These are phyloP conservation scores for Millerozyma miso DNA, from an alignment of 805 yeast species.

Conservation along the genomic window DNA sequence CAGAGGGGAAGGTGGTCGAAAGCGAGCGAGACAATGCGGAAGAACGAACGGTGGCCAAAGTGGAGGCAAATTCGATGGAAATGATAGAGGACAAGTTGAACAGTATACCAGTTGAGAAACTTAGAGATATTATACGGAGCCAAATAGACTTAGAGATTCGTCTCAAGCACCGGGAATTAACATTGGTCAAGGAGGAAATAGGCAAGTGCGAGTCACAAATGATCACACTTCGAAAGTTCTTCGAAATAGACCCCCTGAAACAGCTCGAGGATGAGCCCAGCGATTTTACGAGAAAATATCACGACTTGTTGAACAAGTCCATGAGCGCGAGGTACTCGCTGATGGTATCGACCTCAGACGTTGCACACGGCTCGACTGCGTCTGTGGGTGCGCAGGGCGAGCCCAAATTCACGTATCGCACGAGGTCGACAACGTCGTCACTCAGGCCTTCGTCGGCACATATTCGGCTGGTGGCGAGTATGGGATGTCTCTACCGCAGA, in stretches of 20 bases:
- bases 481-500: constrained; percentile 56
- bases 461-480: constrained; percentile 13
- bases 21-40: background rate
- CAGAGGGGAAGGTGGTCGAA: background rate
- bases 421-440: constrained; percentile 49
- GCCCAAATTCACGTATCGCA: constrained; percentile 34
- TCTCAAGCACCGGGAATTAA: constrained; percentile 54
- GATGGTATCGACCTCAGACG: constrained; percentile 1
- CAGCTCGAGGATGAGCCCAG: constrained; percentile 41
- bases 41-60: background rate
- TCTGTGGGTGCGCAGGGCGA: constrained; percentile 2
- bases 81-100: constrained; percentile 8
- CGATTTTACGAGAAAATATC: constrained; percentile 42
- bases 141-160: constrained; percentile 59
- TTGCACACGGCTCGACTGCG: background rate
- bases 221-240: constrained; percentile 45
- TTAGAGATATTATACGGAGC: constrained; percentile 34
- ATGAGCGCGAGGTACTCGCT: constrained; percentile 26
- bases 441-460: constrained; percentile 48
- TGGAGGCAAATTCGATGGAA: constrained; percentile 1
- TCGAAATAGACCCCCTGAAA: constrained; percentile 36
- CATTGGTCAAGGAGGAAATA: constrained; percentile 48
- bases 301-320: constrained; percentile 30
- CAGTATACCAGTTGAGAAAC: constrained; percentile 20
- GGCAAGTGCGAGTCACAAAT: constrained; percentile 57